Conservation (phyloP, 2,329 filamentous ascomycete species). For the Aureobasidium sp. region DNA sequence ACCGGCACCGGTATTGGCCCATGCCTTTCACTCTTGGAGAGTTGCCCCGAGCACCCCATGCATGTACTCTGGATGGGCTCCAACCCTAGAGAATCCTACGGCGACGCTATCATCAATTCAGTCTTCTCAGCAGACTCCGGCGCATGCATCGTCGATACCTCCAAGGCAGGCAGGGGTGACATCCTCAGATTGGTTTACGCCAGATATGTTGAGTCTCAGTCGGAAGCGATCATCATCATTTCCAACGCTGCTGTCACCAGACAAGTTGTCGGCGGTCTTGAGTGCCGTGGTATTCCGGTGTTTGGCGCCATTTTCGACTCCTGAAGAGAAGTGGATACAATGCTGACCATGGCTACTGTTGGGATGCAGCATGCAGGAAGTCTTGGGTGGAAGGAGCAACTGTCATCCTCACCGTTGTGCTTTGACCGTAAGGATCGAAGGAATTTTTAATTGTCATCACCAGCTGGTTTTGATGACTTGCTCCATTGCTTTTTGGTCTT, state of each 20-base stretch:
- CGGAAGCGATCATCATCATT: constrained; percentile 66
- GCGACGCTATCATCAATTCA: constrained; percentile 44
- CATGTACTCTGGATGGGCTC: constrained; percentile 64
- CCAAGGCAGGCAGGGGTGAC: constrained; percentile 49
- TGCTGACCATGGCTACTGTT: not conserved
- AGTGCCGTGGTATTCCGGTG: constrained; percentile 55
- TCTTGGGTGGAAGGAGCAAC: not conserved
- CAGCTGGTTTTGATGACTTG: not conserved
- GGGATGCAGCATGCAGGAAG: not conserved
- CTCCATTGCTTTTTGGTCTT: not conserved
- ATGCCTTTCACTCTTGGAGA: constrained; percentile 52
- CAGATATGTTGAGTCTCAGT: constrained; percentile 37
- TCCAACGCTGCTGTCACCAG: constrained; percentile 60
- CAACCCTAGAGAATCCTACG: constrained; percentile 54
- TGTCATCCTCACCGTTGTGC: not conserved
- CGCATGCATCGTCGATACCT: constrained; percentile 61
- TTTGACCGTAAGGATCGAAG: not conserved
- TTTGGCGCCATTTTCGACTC: constrained; percentile 71
- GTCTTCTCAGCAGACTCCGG: constrained; percentile 51
- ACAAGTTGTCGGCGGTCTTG: constrained; percentile 60
- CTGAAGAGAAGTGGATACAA: constrained; percentile 23
- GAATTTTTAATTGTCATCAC: not conserved
- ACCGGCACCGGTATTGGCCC: constrained; percentile 69
- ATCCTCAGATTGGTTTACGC: constrained; percentile 48
- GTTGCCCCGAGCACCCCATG: constrained; percentile 35